Evolutionary conservation across 2,329 filamentous ascomycete genomes (phyloP), one percentile per base, ranked within the genome.

Genomic region (Fonsecaea pedrosoi): DNA sequence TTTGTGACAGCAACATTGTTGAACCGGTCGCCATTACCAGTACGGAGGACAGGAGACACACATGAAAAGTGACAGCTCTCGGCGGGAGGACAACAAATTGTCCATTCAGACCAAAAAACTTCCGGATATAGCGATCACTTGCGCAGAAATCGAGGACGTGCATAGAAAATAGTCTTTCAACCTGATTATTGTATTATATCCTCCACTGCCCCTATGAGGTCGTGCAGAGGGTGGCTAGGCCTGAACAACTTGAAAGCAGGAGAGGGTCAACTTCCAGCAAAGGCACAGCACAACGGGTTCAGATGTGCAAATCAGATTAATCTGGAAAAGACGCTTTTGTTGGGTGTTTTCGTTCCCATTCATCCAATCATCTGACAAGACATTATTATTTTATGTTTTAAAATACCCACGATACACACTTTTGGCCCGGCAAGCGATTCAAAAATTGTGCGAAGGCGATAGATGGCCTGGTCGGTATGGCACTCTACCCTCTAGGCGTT

Each of bases 381-480:
- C 34, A 54, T 54, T 54, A 54, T 12, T 45, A 7, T n/a, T 57
- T 42, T 48, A 30, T 35, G 35, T 61, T 54, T 53, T 38, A 48
- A 61, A 18, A 38, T 54, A 18, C n/a, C 40, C 25, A 50, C 50
- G 50, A 61, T 61, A 53, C 32, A 54, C 59, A 54, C 21, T 30
- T 34, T 21, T 30, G 34, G 32, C 3, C 34, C 34, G 21, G 6
- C 45, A 25, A 25, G 18, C 45, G 18, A 50, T 50, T 66, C 37
- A 70, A 50, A 66, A 70, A 65, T 70, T 70, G 56, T 65, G 60
- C 12, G 68, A 68, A n/a, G 68, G 56, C n/a, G 54, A 30, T 5
- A 64, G 50, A 62, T 70, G 68, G 21, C 68, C 68, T 5, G 66
- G 66, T 37, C 68, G 63, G 18, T 68, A 56, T 3, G 68, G 68